Conservation (phyloP, 306 rosid genomes). For the Gynostemma pentaphyllum region DNA sequence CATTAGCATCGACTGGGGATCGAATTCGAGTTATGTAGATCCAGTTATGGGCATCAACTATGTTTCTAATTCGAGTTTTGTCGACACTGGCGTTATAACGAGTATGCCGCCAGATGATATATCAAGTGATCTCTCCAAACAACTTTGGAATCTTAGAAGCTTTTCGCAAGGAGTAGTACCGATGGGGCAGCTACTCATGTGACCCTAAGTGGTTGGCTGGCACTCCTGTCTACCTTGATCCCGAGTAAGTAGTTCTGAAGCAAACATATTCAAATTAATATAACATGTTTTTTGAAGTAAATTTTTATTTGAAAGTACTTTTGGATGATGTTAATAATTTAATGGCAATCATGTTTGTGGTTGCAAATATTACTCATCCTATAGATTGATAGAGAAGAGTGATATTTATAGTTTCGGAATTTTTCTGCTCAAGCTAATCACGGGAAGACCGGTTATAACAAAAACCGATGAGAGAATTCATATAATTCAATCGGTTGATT, state of each 20-base stretch:
- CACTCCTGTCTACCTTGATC: slow-evolving; percentile 2
- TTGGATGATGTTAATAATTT: no score
- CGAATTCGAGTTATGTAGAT: not conserved
- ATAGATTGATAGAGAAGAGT: slow-evolving; percentile 2
- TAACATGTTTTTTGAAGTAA: no score
- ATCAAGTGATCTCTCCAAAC: not conserved
- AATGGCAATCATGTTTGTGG: not conserved
- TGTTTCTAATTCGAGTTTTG: slow-evolving; percentile 13
- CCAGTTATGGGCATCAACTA: not conserved
- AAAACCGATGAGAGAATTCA: not conserved
- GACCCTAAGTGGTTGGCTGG: slow-evolving; percentile 3
- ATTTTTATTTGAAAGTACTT: no score
- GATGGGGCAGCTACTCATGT: not conserved
- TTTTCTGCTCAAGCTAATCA: not conserved
- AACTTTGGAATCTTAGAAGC: not conserved
- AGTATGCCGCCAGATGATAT: not conserved
- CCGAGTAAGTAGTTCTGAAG: not conserved
- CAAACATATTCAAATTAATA: no score
- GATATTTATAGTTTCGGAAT: slow-evolving; percentile 4
- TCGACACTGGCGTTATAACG: not conserved
- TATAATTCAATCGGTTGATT: not conserved
- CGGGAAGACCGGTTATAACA: not conserved
- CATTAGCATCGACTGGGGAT: not conserved
- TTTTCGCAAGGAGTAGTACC: not conserved
- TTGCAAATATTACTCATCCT: not conserved